phyloP scores from a whole-genome alignment of 1,284 basidiomycete species.

The Ceratobasidium sp. region DNA sequence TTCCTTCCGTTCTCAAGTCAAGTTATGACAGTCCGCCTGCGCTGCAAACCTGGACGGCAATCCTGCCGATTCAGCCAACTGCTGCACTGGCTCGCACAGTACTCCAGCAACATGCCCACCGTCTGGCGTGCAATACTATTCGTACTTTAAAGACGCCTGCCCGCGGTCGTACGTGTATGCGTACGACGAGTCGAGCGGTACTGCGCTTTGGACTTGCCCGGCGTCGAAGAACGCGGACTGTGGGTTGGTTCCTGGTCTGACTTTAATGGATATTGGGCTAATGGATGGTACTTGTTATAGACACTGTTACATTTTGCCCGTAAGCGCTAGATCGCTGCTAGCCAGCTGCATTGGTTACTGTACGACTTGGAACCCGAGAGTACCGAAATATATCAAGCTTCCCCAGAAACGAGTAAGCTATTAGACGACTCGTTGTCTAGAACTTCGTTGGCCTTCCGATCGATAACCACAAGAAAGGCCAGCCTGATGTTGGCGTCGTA shows the following conservation, averaged over 20 bases:
- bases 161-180: constrained; percentile 51
- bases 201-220: constrained; percentile 43
- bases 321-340: neutral
- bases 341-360: neutral
- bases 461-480: too few relatives aligned
- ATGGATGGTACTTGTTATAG: constrained; percentile 25
- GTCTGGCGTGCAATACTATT: constrained; percentile 51
- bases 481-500: too few relatives aligned
- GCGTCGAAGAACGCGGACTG: constrained; percentile 43
- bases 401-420: too few relatives aligned
- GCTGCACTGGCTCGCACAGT: constrained; percentile 52
- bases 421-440: too few relatives aligned
- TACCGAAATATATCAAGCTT: neutral
- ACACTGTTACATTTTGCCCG: constrained; percentile 54
- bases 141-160: constrained; percentile 59
- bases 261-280: constrained; percentile 23
- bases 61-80: constrained; percentile 51
- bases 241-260: neutral
- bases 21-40: constrained; percentile 13
- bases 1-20: neutral
- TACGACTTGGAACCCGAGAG: neutral
- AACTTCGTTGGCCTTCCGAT: too few relatives aligned
- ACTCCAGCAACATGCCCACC: constrained; percentile 50
- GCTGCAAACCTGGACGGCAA: constrained; percentile 46
- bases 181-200: constrained; percentile 54